Base-by-base conservation (phyloP, 2,329 filamentous ascomycete genomes). In the Aureobasidium sp. region DNA sequence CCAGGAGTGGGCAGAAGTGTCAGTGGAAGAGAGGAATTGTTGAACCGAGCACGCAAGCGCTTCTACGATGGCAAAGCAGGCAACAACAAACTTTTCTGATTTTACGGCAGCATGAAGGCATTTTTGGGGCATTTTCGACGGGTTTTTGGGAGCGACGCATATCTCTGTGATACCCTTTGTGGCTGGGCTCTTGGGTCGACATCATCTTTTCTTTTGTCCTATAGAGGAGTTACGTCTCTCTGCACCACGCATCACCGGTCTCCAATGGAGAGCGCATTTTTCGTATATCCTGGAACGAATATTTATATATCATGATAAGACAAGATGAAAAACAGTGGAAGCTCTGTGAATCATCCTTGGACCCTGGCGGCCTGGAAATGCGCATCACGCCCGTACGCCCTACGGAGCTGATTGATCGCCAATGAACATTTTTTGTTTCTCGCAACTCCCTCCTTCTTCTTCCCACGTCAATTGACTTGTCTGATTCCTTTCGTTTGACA, bases 121-220 rank as follows among this genome's bases (percentile, higher is more conserved):
- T 46, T 46, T 42, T 54, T 57, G 21, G 37, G 37, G 50, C 51
- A 46, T 35, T 31, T 29, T 9, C 29, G 35, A 27, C 40, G 23
- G 35, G 2, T 33, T 37, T 27, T 33, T 49, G 19, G 37, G 38
- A 43, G 51, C 51, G 27, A 45, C 25, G 51, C 37, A 31, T 45
- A 43, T 55, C 19, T 57, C 40, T 57, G 27, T 57, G 53, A 57
- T 57, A 57, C 53, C 53, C 53, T 46, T 46, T 42, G 21, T 31
- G 51, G 23, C 37, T 43, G 38, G 50, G 50, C n/a, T 33, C 13
- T 23, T 31, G 21, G 35, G n/a, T 35, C 27, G 25, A 53, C 40
- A 42, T 17, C 21, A 19, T 29, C 17, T 19, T 42, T 21, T 45
- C 13, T 55, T 38, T 60, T 60, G 43, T 38, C 19, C 3, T 13